These are phyloP conservation scores for Elsinoe ampelina DNA, from an alignment of 2,329 filamentous ascomycete species.

Conservation along the genomic window DNA sequence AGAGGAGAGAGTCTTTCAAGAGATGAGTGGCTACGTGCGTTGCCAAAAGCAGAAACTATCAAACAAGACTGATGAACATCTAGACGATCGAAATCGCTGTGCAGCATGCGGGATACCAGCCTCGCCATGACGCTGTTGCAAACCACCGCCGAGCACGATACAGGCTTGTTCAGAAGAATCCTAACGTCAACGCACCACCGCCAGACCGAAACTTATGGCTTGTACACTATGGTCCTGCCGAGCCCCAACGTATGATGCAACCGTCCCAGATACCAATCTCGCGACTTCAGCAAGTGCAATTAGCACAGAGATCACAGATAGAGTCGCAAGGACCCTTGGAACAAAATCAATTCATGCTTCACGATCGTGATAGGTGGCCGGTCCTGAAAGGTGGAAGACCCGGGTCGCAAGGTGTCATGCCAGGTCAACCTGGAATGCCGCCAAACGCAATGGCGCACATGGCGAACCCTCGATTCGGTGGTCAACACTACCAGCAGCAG, in stretches of 20 bases:
- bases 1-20: constrained; percentile 67
- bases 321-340: constrained; percentile 68
- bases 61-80: constrained; percentile 15
- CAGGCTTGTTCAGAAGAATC: constrained; percentile 67
- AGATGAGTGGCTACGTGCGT: constrained; percentile 59
- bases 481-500: constrained; percentile 17
- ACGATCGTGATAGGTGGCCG: constrained; percentile 84
- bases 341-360: constrained; percentile 89
- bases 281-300: constrained; percentile 49
- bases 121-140: constrained; percentile 61
- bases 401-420: constrained; percentile 9
- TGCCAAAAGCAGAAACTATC: constrained; percentile 14
- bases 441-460: constrained; percentile 18
- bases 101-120: constrained; percentile 71
- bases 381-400: constrained; percentile 48
- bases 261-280: constrained; percentile 54
- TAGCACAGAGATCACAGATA: constrained; percentile 29
- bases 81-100: constrained; percentile 84
- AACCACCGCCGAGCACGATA: constrained; percentile 77
- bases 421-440: background rate
- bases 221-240: constrained; percentile 75
- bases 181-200: constrained; percentile 58
- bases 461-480: constrained; percentile 17
- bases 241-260: constrained; percentile 64
- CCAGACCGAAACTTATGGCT: constrained; percentile 82